These are phyloP conservation scores for Cutaneotrichosporon sp. DNA, from an alignment of 1,284 basidiomycete species.

Conservation along the genomic window DNA sequence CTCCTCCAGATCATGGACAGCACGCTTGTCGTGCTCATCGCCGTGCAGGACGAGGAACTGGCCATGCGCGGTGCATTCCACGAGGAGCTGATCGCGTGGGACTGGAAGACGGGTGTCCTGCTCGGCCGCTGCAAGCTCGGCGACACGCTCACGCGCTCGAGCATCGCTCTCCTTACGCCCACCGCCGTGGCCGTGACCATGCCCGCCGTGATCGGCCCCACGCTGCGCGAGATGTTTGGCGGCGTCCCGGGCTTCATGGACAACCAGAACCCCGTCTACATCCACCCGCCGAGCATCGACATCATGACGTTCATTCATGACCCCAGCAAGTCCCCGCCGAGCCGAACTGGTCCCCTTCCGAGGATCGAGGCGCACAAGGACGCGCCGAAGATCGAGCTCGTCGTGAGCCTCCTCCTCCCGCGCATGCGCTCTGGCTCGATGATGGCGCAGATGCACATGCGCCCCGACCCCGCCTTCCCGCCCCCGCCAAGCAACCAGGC, in stretches of 20 bases:
- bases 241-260: conserved; percentile 5
- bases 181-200: conserved; percentile 19
- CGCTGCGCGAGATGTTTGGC: conserved; percentile 10
- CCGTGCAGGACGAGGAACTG: conserved; percentile 27
- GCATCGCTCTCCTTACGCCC: conserved; percentile 20
- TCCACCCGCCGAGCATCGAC: conserved; percentile 40
- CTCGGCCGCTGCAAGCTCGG: conserved; percentile 27
- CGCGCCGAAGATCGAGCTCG: conserved; percentile 35
- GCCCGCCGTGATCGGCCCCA: conserved; percentile 1
- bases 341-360: conserved; percentile 35
- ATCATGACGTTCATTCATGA: conserved; percentile 41
- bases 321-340: conserved; percentile 12
- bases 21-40: conserved; percentile 46
- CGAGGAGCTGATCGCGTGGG: conserved; percentile 51
- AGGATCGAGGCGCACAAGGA: conserved; percentile 37
- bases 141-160: conserved; percentile 9
- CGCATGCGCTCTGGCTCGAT: conserved; percentile 23
- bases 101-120: conserved; percentile 52
- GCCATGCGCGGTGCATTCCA: conserved; percentile 25
- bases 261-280: conserved; percentile 3
- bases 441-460: conserved; percentile 39
- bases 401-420: conserved; percentile 41
- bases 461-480: conserved; percentile 51
- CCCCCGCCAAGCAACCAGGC: conserved; percentile 17
- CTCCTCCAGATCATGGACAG: conserved; percentile 52